Base-by-base conservation (phyloP, 23 red algal genomes). In the Gracilariopsis chorda region DNA sequence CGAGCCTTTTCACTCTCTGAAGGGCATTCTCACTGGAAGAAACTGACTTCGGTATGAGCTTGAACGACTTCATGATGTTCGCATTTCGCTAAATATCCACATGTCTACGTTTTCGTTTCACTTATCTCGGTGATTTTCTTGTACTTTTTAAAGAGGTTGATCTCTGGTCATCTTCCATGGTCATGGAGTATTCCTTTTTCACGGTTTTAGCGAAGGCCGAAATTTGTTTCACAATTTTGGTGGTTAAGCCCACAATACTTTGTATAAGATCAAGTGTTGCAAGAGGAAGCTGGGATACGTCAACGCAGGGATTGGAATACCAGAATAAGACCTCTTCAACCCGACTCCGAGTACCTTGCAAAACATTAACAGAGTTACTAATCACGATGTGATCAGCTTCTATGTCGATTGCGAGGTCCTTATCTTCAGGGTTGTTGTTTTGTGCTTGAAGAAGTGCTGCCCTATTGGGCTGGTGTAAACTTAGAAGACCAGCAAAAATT, bases 281-380 rank as follows among this genome's bases (percentile, higher is more conserved):
- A 25, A 45, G 67, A 24, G 67, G 67, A 16, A 73, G 39, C 47
- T 46, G 67, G 14, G 67, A 73, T 24, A 73, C 67, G 32, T 73
- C 67, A 25, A 73, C 67, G 17, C 67, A 73, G 3, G 67, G 67
- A 73, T 73, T 73, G 35, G 76, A 80, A 49, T 80, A 80, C 76
- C 76, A 80, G 6, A 57, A 5, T n/a, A 57, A 42, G 13, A 80
- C 34, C 52, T 80, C 76, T 16, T 80, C 76, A 21, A 80, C 55
- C 35, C 76, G 46, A 47, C 14, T 53, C 48, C 52, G 48, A 34
- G 52, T 59, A 2, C 23, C 32, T 6, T 80, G 76, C 76, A 80
- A 41, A 21, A 80, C 76, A 41, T 2, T 59, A n/a, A 80, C 24
- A 58, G 48, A 80, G 14, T 43, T 59, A 20, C 30, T 49, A 34